These are phyloP conservation scores for Cenchrus americanus DNA, from an alignment of 176 grass and related monocot species.

Conservation along the genomic window DNA sequence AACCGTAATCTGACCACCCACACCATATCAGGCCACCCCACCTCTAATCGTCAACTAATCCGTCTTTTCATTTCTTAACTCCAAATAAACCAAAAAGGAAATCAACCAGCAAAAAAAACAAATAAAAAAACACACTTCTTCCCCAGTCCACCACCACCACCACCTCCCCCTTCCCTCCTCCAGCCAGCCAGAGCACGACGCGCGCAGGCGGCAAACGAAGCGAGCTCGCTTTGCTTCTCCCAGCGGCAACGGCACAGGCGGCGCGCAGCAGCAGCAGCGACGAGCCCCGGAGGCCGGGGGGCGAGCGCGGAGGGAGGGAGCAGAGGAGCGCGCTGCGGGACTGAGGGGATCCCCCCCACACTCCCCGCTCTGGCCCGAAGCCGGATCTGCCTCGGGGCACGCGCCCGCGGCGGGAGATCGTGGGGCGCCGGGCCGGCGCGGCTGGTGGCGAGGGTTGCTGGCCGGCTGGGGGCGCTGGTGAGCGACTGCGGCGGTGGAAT, in stretches of 20 bases:
- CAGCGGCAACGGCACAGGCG: slow-evolving; percentile 48
- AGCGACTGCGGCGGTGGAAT: slow-evolving; percentile 26
- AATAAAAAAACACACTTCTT: slow-evolving; percentile 43
- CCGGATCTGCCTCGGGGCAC: slow-evolving; percentile 49
- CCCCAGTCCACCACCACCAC: slow-evolving; percentile 38
- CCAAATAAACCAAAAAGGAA: slow-evolving; percentile 44
- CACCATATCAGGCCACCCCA: slow-evolving; percentile 23
- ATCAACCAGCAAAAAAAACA: slow-evolving; percentile 2
- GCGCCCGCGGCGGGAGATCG: slow-evolving; percentile 47
- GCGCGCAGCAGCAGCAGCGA: too few species aligned
- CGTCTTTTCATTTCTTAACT: background rate
- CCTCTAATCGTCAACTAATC: slow-evolving; percentile 34
- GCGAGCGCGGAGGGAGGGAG: background rate
- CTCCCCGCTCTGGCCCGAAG: background rate
- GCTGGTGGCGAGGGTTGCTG: slow-evolving; percentile 15
- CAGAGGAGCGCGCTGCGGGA: slow-evolving; percentile 14
- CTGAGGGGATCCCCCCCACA: background rate
- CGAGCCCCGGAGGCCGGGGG: background rate
- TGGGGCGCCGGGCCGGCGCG: background rate
- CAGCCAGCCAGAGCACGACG: slow-evolving; percentile 41
- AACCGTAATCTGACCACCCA: background rate
- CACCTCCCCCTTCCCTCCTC: background rate
- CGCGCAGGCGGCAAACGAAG: slow-evolving; percentile 36
- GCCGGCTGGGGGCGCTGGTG: background rate
- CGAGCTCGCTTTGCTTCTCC: slow-evolving; percentile 58